A percentile compares a stretch with the other conserved stretches of the same genome.
These are phyloP conservation scores for Babesia caballi DNA, from an alignment of 169 alveolate species.

Conservation along the genomic window DNA sequence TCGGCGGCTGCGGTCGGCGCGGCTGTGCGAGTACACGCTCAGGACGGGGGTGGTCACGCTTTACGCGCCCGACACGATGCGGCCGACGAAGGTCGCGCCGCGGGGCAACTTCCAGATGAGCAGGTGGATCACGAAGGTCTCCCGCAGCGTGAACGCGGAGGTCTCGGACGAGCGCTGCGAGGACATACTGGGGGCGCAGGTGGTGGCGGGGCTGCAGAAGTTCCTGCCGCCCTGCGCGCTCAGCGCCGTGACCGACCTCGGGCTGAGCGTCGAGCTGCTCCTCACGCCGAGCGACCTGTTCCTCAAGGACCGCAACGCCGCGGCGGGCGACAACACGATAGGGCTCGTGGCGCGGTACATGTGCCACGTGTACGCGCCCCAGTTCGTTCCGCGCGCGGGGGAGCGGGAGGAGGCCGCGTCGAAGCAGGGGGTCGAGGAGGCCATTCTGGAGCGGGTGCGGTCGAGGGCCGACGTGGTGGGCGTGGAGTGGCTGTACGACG, in stretches of 20 bases:
- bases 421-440: neutral
- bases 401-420: neutral
- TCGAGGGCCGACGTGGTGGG: neutral
- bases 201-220: conserved; percentile 37
- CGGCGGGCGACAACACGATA: conserved; percentile 23
- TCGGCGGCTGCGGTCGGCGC: neutral
- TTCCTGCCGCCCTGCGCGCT: conserved; percentile 50
- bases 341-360: conserved; percentile 62
- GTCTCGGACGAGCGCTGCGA: conserved; percentile 11
- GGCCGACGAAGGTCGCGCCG: conserved; percentile 52
- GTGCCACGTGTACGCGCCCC: conserved; percentile 42
- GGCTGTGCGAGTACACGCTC: conserved; percentile 48
- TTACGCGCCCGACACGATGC: conserved; percentile 51
- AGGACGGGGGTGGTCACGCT: conserved; percentile 54
- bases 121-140: conserved; percentile 52
- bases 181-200: conserved; percentile 47
- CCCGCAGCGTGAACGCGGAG: conserved; percentile 19
- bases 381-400: neutral
- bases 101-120: conserved; percentile 32
- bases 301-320: conserved; percentile 31
- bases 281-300: conserved; percentile 58
- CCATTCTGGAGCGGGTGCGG: neutral
- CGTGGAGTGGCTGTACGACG: neutral
- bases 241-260: conserved; percentile 24
- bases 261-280: conserved; percentile 23